A percentile compares a stretch with the other conserved stretches of the same genome.
phyloP scores from a whole-genome alignment of 768 basidiomycete genomes.

The Boletus subparvulus region DNA sequence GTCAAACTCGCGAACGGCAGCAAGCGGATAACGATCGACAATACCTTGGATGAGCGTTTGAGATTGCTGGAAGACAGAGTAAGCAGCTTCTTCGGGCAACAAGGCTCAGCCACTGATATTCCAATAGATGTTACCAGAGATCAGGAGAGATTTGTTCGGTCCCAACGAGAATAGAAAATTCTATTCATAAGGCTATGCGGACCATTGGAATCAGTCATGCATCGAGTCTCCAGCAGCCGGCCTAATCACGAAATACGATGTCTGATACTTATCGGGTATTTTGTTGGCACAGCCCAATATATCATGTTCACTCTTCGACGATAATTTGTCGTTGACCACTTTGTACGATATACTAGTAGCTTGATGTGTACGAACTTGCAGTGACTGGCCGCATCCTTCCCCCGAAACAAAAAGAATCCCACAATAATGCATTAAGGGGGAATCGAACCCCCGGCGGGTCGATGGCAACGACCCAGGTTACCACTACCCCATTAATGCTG shows the following conservation, averaged over 20 bases:
- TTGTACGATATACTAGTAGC: neutral
- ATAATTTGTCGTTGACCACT: neutral
- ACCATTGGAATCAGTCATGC: neutral
- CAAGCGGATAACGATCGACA: slow-evolving; percentile 85
- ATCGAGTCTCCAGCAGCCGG: neutral
- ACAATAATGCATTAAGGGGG: slow-evolving; percentile 35
- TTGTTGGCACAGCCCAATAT: neutral
- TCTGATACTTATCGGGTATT: neutral
- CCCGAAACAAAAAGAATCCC: neutral
- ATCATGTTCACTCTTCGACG: neutral
- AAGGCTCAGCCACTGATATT: neutral
- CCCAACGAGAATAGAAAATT: slow-evolving; percentile 91
- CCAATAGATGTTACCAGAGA: slow-evolving; percentile 90
- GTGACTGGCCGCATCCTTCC: neutral
- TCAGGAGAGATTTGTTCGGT: slow-evolving; percentile 86
- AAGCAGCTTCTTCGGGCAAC: slow-evolving; percentile 26
- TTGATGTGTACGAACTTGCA: neutral
- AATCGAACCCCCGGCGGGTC: slow-evolving; percentile 89
- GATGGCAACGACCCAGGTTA: slow-evolving; percentile 71
- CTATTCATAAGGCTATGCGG: slow-evolving; percentile 50
- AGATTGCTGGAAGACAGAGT: slow-evolving; percentile 88
- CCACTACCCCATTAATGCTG: slow-evolving; percentile 51
- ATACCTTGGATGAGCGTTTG: slow-evolving; percentile 91
- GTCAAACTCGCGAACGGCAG: slow-evolving; percentile 71
- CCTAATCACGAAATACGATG: neutral